phyloP scores from a whole-genome alignment of 108 stramenopile genomes.

The Skeletonema costatum region DNA sequence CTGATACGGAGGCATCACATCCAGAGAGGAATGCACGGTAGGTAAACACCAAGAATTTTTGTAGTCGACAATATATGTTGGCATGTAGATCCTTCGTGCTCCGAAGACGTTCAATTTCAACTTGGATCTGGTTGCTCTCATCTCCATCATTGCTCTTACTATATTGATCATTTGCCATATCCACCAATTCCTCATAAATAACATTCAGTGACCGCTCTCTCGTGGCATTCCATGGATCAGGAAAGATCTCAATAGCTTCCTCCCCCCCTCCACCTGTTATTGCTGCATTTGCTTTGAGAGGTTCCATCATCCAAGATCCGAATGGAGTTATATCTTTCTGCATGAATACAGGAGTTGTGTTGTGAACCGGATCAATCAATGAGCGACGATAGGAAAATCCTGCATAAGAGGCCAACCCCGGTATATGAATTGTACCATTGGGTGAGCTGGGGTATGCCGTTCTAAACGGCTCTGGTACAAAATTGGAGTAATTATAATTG shows the following conservation, averaged over 20 bases:
- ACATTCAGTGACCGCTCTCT: slow-evolving; percentile 61
- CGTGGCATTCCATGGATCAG: slow-evolving; percentile 88
- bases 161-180: slow-evolving; percentile 42
- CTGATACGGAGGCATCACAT: slow-evolving; percentile 63
- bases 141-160: background rate
- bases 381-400: slow-evolving; percentile 77
- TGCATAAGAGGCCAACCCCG: slow-evolving; percentile 77
- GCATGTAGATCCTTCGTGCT: slow-evolving; percentile 78
- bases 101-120: slow-evolving; percentile 70
- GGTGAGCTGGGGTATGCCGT: slow-evolving; percentile 42
- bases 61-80: slow-evolving; percentile 81
- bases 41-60: slow-evolving; percentile 60
- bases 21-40: slow-evolving; percentile 80
- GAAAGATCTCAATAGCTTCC: slow-evolving; percentile 52
- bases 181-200: slow-evolving; percentile 63
- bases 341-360: slow-evolving; percentile 77
- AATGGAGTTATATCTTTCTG: slow-evolving; percentile 69
- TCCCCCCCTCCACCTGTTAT: slow-evolving; percentile 5
- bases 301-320: slow-evolving; percentile 77
- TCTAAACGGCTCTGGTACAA: slow-evolving; percentile 52
- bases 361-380: slow-evolving; percentile 78
- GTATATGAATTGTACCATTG: slow-evolving; percentile 58
- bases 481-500: slow-evolving; percentile 14
- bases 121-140: slow-evolving; percentile 16
- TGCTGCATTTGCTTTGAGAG: slow-evolving; percentile 30